Evolutionary conservation across 345 rosid species (phyloP).

Genomic region (Populus deltoides): DNA sequence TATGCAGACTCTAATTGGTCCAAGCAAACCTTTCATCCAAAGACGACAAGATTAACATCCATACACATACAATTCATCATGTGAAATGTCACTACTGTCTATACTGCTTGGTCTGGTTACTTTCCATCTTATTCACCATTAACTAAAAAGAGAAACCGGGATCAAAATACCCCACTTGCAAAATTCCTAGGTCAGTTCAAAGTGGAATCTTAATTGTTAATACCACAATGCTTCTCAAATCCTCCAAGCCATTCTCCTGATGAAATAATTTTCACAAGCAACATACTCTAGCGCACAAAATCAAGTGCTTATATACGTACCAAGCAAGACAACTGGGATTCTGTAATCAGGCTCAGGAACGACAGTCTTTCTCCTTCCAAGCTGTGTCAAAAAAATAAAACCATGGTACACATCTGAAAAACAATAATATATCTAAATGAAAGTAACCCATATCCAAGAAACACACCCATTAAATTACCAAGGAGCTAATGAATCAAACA

Average conservation of each 20-base stretch:
- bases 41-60: background rate
- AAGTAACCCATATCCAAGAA: conserved; percentile 1
- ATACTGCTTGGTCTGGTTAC: background rate
- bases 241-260: background rate
- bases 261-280: background rate
- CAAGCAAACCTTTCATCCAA: background rate
- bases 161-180: background rate
- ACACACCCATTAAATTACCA: background rate
- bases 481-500: background rate
- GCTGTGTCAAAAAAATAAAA: conserved; percentile 32
- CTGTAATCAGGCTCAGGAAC: conserved; percentile 67
- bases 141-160: background rate
- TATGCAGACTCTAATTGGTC: background rate
- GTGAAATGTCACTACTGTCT: background rate
- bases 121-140: background rate
- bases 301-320: conserved; percentile 25
- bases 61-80: background rate
- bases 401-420: background rate
- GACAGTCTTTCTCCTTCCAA: conserved; percentile 54
- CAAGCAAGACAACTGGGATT: conserved; percentile 54
- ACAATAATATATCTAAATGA: background rate
- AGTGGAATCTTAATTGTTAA: background rate
- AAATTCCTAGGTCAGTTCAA: background rate
- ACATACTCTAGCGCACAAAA: background rate
- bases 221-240: background rate